Base-by-base conservation (phyloP, 2,329 filamentous ascomycete species). In the Aspergillus terreus region DNA sequence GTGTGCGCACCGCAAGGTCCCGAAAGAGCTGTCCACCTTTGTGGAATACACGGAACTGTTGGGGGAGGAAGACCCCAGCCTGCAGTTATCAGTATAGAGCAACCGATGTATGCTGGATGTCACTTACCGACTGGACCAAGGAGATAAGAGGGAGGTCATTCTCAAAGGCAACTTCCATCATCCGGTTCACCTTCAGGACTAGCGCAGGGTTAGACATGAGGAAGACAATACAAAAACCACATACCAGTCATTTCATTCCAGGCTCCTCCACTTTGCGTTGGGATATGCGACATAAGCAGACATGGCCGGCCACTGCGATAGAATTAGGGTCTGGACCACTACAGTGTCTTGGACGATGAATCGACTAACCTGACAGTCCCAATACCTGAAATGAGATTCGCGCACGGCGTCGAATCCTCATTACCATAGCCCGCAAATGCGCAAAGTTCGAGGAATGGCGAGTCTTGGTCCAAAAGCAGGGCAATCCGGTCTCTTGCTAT, bases 41-140 rank as follows among this genome's bases (percentile, higher is more conserved):
- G 61, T 76, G 73, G 53, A 76, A 76, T n/a, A 76, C 73, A 1
- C 67, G 63, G 48, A 76, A 76, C 36, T 76, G 74, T 43, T 76
- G 70, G 0, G 74, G 74, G 10, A 76, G 62, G 36, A 74, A 74
- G 6, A 73, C 71, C 4, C 71, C 71, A 15, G 70, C 72, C 61
- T 69, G 19, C 7, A 14, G 11, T 12, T 27, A 10, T 38, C 63
- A 15, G 35, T n/a, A 17, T 3, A 7, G 9, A n/a, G 7, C 35
- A 2, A 17, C 6, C 17, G 19, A n/a, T 5, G 2, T 38, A 15
- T n/a, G 7, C 17, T 38, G 12, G 12, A n/a, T 4, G 15, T 12
- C 14, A 14, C 35, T n/a, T 17, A 38, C 35, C 12, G 35, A 38
- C 15, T 38, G 35, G 9, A 38, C 35, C 7, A 38, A 14, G n/a